Evolutionary conservation across 768 basidiomycete species (phyloP), one percentile per base, ranked within the genome.

Genomic region (Butyriboletus loyo): DNA sequence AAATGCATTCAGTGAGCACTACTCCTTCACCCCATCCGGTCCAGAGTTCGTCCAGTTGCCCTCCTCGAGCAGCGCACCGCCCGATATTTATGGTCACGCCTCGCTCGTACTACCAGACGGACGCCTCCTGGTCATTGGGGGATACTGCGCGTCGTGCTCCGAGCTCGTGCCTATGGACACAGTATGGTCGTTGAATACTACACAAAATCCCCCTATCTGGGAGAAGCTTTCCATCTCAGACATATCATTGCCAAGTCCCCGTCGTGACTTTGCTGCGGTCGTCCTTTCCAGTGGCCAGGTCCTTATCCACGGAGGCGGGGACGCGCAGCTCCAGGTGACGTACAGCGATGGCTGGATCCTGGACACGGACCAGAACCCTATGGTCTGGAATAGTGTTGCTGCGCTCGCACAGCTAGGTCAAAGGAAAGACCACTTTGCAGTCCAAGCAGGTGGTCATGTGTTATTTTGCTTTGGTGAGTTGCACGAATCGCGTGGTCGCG

Each of bases 271-370:
- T 55, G 85, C 79, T 2, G 75, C 79, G 14, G 77, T 75, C 2
- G 64, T 75, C 9, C 72, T 85, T 30, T 68, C 75, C 21, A 75
- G 75, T 34, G 79, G 77, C 32, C 79, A 77, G 42, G 72, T 91
- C 21, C 69, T 93, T 50, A 82, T 95, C 15, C 88, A 92, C 21
- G 93, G 93, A 5, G 93, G 93, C 7, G 77, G 81, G 27, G 83
- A 89, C 61, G 79, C 77, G 5, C 62, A 52, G 34, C 71, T 84
- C 37, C 78, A 84, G 60, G 74, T 60, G 4, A 78, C 77, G n/a
- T 78, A 76, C 50, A 73, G 66, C 34, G 86, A 87, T 68, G 93
- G 91, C 15, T 87, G 83, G 84, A 75, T 86, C 49, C 77, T 87
- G 32, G 82, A 86, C 63, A 79, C 81, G 3, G 72, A 72, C 10